Evolutionary conservation across 352 stramenopile species (phyloP), one percentile per base, ranked within the genome.

Genomic region (Halophytophthora polymorphica): DNA sequence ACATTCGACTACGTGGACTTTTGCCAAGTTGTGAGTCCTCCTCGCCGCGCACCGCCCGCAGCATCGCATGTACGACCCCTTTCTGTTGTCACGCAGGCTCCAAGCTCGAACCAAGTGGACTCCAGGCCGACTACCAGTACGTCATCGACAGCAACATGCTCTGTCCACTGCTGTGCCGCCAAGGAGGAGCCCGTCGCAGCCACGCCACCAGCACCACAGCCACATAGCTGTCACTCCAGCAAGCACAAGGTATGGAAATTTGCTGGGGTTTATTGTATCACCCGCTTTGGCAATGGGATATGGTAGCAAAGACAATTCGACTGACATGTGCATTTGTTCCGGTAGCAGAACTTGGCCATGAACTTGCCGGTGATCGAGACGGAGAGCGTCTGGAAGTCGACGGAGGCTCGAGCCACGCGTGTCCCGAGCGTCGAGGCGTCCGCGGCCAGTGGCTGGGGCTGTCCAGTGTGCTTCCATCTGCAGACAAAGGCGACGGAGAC

Each of bases 1-100:
- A 77, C 64, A 34, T 84, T 92, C 50, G 78, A 92, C 58, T 90
- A 88, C 33, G 58, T 92, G 1, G 77, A 88, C 41, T 88, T 90
- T 41, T 85, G 71, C 48, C 67, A 86, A 38, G 23, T 64, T 44
- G 48, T 66, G 17, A 41, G 43, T 31, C 12, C 38, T 48, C 52
- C 49, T 10, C 53, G 51, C 14, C 47, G 25, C 7, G 45, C 53
- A 13, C 59, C 44, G 33, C 49, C 52, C 15, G 33, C 47, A 2
- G 10, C 38, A 19, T 14, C 52, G 14, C 56, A 50, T 39, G 51
- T 62, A 8, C 47, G 58, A 6, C 52, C 51, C 31, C 17, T 52
- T 28, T 29, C 28, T 51, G 42, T 17, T 59, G 17, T 42, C 44
- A 14, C 33, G 37, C 56, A 45, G 19, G 19, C 39, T 21, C 22